These are phyloP conservation scores for Tympanopsis confertula DNA, from an alignment of 2,329 filamentous ascomycete genomes.

Conservation along the genomic window DNA sequence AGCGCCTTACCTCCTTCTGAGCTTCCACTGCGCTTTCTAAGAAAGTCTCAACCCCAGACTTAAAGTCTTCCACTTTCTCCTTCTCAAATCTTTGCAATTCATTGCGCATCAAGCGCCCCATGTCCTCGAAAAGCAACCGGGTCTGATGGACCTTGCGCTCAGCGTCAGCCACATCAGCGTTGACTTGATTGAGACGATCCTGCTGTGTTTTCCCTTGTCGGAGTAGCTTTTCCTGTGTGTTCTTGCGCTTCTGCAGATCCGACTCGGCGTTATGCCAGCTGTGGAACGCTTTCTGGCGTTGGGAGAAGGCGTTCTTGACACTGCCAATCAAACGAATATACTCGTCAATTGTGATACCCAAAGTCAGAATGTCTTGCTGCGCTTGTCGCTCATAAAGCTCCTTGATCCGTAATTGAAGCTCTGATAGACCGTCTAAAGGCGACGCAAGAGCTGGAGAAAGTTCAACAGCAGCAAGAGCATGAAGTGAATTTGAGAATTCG, in stretches of 20 bases:
- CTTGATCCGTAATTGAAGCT: conserved; percentile 83
- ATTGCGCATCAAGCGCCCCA: conserved; percentile 82
- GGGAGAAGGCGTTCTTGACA: conserved; percentile 83
- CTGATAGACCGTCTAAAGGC: conserved; percentile 81
- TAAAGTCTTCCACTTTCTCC: conserved; percentile 98
- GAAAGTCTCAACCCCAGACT: conserved; percentile 94
- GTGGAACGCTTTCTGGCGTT: conserved; percentile 91
- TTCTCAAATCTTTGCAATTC: conserved; percentile 90
- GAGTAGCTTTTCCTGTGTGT: conserved; percentile 85
- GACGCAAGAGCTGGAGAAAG: conserved; percentile 78
- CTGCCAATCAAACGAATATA: conserved; percentile 93
- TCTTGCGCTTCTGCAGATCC: conserved; percentile 80
- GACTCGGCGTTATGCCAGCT: conserved; percentile 86
- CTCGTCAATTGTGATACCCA: conserved; percentile 95
- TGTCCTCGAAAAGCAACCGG: conserved; percentile 84
- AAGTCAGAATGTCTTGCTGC: conserved; percentile 88
- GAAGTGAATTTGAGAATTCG: conserved; percentile 87
- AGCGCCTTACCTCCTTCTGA: conserved; percentile 76
- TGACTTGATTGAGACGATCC: conserved; percentile 83
- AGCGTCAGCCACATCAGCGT: conserved; percentile 86
- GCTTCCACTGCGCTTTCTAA: conserved; percentile 93
- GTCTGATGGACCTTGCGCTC: conserved; percentile 89
- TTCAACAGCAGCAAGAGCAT: conserved; percentile 83
- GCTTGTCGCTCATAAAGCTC: conserved; percentile 95
- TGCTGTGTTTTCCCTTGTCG: conserved; percentile 92